phyloP scores from a whole-genome alignment of 768 basidiomycete species.

The Lentinus brumalis region DNA sequence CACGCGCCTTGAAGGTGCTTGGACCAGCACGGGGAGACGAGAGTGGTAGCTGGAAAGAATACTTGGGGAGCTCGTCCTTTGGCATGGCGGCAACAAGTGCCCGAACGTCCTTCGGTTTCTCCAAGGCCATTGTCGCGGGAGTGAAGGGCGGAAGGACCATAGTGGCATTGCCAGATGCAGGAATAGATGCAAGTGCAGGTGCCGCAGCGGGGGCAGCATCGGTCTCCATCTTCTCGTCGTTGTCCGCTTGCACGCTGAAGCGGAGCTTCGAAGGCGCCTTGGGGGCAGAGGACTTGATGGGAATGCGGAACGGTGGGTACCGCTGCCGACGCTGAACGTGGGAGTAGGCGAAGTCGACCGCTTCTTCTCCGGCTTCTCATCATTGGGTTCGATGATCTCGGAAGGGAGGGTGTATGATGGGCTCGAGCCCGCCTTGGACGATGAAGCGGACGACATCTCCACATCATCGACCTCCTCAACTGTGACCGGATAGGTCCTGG shows the following conservation, averaged over 20 bases:
- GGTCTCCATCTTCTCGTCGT: slow-evolving; percentile 35
- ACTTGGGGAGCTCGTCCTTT: slow-evolving; percentile 38
- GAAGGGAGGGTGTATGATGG: slow-evolving; percentile 29
- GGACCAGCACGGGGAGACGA: slow-evolving; percentile 29
- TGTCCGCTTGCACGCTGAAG: slow-evolving; percentile 66
- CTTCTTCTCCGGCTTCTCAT: slow-evolving; percentile 20
- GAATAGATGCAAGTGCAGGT: background rate
- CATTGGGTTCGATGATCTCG: slow-evolving; percentile 43
- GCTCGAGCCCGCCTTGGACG: slow-evolving; percentile 19
- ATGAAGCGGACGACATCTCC: slow-evolving; percentile 28
- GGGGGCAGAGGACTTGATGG: slow-evolving; percentile 50
- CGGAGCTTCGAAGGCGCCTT: slow-evolving; percentile 81
- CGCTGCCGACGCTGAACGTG: slow-evolving; percentile 1
- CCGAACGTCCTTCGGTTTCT: slow-evolving; percentile 24
- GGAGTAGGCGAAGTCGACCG: slow-evolving; percentile 19
- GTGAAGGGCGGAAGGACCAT: background rate
- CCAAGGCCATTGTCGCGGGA: background rate
- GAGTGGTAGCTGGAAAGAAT: slow-evolving; percentile 29
- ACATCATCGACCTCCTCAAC: slow-evolving; percentile 39
- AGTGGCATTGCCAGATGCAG: background rate
- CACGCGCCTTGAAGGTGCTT: slow-evolving; percentile 26
- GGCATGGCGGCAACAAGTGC: slow-evolving; percentile 32
- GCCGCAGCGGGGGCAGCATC: background rate
- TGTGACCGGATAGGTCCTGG: slow-evolving; percentile 5
- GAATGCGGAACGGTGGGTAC: slow-evolving; percentile 3